Percentiles rank a stretch among this genome's conserved stretches.
phyloP scores from a whole-genome alignment of 1,284 basidiomycete species.

The Ustilago xerochloae region DNA sequence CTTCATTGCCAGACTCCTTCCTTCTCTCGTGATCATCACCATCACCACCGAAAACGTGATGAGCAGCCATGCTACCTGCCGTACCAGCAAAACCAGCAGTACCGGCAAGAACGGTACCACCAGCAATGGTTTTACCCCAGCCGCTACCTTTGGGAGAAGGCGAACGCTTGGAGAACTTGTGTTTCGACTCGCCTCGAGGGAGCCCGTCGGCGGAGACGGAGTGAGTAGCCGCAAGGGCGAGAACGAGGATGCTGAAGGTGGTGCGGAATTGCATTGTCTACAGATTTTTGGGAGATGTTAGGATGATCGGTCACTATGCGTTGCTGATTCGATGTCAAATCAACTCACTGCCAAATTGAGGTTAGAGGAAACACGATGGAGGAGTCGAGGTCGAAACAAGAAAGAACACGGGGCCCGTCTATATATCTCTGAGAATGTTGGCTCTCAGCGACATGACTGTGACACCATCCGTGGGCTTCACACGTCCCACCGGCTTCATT shows the following conservation, averaged over 20 bases:
- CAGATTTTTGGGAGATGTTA: not conserved
- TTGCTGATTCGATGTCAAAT: no score
- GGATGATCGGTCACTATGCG: constrained; percentile 6
- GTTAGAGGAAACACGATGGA: no score
- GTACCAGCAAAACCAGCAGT: constrained; percentile 22
- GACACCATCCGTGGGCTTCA: not conserved
- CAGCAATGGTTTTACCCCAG: not conserved
- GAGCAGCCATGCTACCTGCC: constrained; percentile 13
- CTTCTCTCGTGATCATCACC: not conserved
- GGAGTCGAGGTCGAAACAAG: no score
- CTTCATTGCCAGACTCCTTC: not conserved
- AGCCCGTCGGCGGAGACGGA: not conserved
- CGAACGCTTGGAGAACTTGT: constrained; percentile 34
- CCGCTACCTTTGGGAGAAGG: constrained; percentile 7
- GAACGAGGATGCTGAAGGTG: not conserved
- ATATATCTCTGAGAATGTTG: no score
- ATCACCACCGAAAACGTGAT: constrained; percentile 3
- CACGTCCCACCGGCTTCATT: not conserved
- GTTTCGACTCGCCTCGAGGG: constrained; percentile 5
- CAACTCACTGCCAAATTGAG: no score
- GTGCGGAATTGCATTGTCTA: constrained; percentile 12
- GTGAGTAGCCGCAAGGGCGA: not conserved
- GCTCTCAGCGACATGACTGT: no score
- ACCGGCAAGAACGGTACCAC: constrained; percentile 15
- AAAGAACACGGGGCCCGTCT: no score